Conservation (phyloP, 2,329 filamentous ascomycete genomes). For the Nemania sp. region DNA sequence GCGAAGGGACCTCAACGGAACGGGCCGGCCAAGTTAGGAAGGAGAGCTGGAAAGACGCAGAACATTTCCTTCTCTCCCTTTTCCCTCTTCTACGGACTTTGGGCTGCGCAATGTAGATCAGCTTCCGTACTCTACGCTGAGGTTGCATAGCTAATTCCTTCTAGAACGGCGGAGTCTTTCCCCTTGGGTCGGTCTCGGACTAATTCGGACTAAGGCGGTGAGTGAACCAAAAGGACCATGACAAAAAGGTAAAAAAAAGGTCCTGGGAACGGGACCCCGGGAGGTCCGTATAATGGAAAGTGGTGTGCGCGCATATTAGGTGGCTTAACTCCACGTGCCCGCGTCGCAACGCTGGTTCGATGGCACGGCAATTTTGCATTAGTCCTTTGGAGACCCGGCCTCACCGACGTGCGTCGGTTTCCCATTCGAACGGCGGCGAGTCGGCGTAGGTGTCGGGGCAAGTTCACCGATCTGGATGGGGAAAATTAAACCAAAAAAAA, state of each 20-base stretch:
- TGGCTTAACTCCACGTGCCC: constrained; percentile 27
- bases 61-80: constrained; percentile 9
- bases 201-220: constrained; percentile 27
- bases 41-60: constrained; percentile 32
- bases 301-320: neutral
- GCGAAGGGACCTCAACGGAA: constrained; percentile 40
- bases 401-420: constrained; percentile 22
- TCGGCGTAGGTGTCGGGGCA: neutral
- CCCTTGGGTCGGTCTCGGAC: constrained; percentile 9
- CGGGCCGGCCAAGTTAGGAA: constrained; percentile 49
- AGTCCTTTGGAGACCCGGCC: constrained; percentile 11
- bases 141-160: constrained; percentile 22
- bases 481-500: too few relatives aligned
- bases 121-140: constrained; percentile 11
- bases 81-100: constrained; percentile 15
- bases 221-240: constrained; percentile 1
- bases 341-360: constrained; percentile 30
- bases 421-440: neutral
- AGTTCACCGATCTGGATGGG: constrained; percentile 5
- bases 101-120: constrained; percentile 1
- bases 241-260: constrained; percentile 7
- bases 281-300: neutral
- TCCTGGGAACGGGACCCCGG: constrained; percentile 2
- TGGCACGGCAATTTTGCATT: constrained; percentile 20
- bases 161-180: constrained; percentile 18